Conservation (phyloP, 352 stramenopile genomes). For the Globisporangium yorkense region DNA sequence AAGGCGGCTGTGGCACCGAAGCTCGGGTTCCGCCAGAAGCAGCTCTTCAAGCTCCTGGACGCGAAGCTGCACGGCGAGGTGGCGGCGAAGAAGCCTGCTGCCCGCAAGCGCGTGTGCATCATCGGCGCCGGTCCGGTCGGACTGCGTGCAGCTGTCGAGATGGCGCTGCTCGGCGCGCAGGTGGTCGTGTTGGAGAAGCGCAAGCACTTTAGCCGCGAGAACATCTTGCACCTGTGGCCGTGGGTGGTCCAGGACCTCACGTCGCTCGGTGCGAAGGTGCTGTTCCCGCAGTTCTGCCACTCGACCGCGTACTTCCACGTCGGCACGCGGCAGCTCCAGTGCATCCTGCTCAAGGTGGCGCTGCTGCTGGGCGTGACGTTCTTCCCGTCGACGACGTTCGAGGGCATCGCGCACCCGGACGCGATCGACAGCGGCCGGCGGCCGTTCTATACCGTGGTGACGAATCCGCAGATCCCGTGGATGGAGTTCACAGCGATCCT, state of each 20-base stretch:
- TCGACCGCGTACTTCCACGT: conserved; percentile 84
- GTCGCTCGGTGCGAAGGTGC: conserved; percentile 71
- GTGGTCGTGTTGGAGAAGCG: conserved; percentile 82
- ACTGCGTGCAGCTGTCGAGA: conserved; percentile 66
- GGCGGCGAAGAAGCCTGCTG: conserved; percentile 53
- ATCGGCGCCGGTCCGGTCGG: conserved; percentile 72
- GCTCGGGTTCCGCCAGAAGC: conserved; percentile 67
- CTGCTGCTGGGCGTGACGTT: conserved; percentile 66
- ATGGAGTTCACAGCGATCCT: conserved; percentile 73
- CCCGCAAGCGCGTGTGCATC: conserved; percentile 66
- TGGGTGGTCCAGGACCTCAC: conserved; percentile 83
- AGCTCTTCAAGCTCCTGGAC: conserved; percentile 73
- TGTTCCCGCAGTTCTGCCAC: conserved; percentile 78
- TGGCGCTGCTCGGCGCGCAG: conserved; percentile 58
- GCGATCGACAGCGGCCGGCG: conserved; percentile 46
- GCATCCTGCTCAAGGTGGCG: conserved; percentile 79
- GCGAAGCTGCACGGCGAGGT: conserved; percentile 41
- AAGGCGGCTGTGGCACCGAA: conserved; percentile 48
- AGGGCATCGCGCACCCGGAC: conserved; percentile 45
- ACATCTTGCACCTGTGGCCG: conserved; percentile 81
- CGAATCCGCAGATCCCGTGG: conserved; percentile 73
- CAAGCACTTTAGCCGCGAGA: conserved; percentile 73
- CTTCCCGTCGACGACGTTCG: conserved; percentile 57
- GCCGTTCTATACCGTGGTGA: conserved; percentile 65
- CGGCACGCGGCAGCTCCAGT: conserved; percentile 78